Evolutionary conservation across 345 rosid genomes (phyloP).

Genomic region (Linum tenue): DNA sequence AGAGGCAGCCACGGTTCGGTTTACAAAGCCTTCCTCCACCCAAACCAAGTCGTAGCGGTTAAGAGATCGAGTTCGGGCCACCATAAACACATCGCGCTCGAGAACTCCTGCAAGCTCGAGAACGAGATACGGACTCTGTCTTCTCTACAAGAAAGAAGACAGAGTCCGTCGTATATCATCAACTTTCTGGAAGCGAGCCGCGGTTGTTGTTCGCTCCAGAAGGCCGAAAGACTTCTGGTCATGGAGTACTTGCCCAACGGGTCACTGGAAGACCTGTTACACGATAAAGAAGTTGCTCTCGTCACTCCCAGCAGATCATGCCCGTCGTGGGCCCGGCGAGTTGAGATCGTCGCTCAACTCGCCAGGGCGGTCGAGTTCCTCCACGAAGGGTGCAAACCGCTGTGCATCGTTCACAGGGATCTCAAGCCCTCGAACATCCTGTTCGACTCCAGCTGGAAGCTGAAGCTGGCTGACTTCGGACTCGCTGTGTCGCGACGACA

Average conservation of each 20-base stretch:
- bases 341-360: conserved; percentile 47
- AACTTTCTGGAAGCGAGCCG: conserved; percentile 33
- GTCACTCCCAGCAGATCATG: conserved; percentile 13
- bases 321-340: conserved; percentile 45
- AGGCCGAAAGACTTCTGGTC: conserved; percentile 39
- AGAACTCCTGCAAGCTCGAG: conserved; percentile 37
- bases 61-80: conserved; percentile 29
- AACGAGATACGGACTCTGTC: conserved; percentile 50
- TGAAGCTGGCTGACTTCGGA: conserved; percentile 63
- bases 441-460: conserved; percentile 44
- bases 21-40: conserved; percentile 29
- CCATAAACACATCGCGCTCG: conserved; percentile 15
- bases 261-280: conserved; percentile 50
- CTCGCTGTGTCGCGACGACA: conserved; percentile 30
- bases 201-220: background rate
- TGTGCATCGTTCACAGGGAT: conserved; percentile 52
- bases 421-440: conserved; percentile 60
- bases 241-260: conserved; percentile 73
- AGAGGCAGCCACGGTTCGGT: conserved; percentile 78
- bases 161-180: conserved; percentile 23
- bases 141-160: conserved; percentile 20
- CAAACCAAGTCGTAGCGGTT: conserved; percentile 33
- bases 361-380: conserved; percentile 55
- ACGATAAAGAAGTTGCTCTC: conserved; percentile 8
- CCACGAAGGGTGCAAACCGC: conserved; percentile 27